These are phyloP conservation scores for Lachnellula suecica DNA, from an alignment of 2,329 filamentous ascomycete species.

Conservation along the genomic window DNA sequence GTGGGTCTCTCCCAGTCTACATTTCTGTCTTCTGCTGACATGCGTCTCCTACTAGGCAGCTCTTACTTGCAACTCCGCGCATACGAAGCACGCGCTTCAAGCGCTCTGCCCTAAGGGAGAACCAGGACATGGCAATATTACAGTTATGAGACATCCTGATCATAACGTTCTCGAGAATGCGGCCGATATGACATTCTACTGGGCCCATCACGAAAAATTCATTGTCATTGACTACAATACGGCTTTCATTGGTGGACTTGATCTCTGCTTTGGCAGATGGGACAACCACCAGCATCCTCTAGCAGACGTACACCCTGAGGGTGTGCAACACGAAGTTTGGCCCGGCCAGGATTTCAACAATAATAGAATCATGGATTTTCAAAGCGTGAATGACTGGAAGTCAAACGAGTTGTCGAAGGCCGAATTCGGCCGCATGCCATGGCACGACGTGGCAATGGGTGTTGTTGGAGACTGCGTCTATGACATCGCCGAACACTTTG, in stretches of 20 bases:
- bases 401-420: slow-evolving; percentile 89
- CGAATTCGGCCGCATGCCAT: slow-evolving; percentile 93
- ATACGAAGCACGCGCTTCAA: slow-evolving; percentile 85
- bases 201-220: slow-evolving; percentile 98
- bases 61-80: slow-evolving; percentile 86
- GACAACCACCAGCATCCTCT: slow-evolving; percentile 83
- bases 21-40: slow-evolving; percentile 4
- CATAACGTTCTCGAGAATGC: slow-evolving; percentile 94
- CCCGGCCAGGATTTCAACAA: slow-evolving; percentile 99
- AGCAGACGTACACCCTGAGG: slow-evolving; percentile 83
- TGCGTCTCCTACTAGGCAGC: slow-evolving; percentile 59
- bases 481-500: slow-evolving; percentile 94
- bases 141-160: slow-evolving; percentile 86
- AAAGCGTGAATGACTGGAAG: slow-evolving; percentile 89
- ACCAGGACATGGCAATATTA: slow-evolving; percentile 85
- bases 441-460: slow-evolving; percentile 95
- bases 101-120: slow-evolving; percentile 77
- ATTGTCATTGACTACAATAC: slow-evolving; percentile 89
- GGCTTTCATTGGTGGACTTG: slow-evolving; percentile 91
- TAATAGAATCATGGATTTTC: slow-evolving; percentile 93
- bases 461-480: slow-evolving; percentile 86
- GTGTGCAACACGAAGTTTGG: slow-evolving; percentile 80
- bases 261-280: slow-evolving; percentile 95
- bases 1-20: slow-evolving; percentile 10
- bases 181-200: slow-evolving; percentile 95